Percentiles rank a stretch among this genome's conserved stretches.
Evolutionary conservation across 1,284 basidiomycete species (phyloP).

Genomic region (Naganishia liquefaciens): DNA sequence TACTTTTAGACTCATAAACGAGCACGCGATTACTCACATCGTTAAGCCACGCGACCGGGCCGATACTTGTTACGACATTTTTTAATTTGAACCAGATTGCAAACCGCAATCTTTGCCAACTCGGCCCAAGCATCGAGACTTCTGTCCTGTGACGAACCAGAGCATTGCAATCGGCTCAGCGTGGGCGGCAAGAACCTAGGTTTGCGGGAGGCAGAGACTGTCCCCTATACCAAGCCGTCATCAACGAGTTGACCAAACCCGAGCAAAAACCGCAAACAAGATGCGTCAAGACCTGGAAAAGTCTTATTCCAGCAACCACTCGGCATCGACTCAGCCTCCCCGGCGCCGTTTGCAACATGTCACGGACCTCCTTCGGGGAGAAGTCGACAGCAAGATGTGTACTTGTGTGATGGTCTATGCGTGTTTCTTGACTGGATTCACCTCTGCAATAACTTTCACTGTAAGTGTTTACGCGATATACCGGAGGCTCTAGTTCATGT

Average conservation of each 20-base stretch:
- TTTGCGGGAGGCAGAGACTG: no score
- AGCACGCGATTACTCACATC: no score
- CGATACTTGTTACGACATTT: no score
- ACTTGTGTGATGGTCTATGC: slow-evolving; percentile 67
- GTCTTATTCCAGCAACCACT: slow-evolving; percentile 1
- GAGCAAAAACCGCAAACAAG: background rate
- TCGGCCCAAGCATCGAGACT: no score
- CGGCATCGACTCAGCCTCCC: slow-evolving; percentile 11
- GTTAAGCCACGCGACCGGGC: no score
- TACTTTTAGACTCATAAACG: no score
- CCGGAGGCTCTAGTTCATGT: background rate
- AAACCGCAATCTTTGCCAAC: no score
- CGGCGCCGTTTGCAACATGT: slow-evolving; percentile 8
- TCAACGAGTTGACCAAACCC: background rate
- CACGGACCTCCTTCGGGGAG: slow-evolving; percentile 1
- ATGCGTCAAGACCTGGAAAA: slow-evolving; percentile 19
- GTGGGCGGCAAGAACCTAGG: no score
- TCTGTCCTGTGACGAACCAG: no score
- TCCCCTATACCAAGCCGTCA: background rate
- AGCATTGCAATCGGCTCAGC: no score
- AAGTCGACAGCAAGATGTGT: slow-evolving; percentile 63
- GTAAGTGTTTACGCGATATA: slow-evolving; percentile 30
- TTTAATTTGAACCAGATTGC: no score
- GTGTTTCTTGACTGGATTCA: slow-evolving; percentile 84
- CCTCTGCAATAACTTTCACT: slow-evolving; percentile 73